Evolutionary conservation across 2,329 filamentous ascomycete species (phyloP).

Genomic region (Talaromyces sp.): DNA sequence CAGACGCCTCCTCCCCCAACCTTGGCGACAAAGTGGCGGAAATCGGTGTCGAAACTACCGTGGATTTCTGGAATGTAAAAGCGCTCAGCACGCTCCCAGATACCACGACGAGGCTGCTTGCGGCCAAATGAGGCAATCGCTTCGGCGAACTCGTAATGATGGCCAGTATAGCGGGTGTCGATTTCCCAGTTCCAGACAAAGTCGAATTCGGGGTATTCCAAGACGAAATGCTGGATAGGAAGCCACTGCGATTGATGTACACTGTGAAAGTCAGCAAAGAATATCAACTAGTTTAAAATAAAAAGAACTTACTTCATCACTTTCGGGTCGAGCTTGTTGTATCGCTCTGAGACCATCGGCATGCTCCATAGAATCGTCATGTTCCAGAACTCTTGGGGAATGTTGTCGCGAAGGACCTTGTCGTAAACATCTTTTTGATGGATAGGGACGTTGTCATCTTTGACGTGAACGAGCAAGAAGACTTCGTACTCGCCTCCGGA

Average conservation of each 20-base stretch:
- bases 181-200: conserved; percentile 69
- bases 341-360: conserved; percentile 14
- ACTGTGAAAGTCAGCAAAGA: conserved; percentile 3
- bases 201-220: conserved; percentile 58
- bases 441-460: conserved; percentile 62
- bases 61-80: conserved; percentile 51
- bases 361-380: conserved; percentile 29
- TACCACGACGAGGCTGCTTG: conserved; percentile 50
- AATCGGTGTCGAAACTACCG: conserved; percentile 37
- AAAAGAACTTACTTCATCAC: conserved; percentile 9
- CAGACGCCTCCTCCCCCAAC: conserved; percentile 54
- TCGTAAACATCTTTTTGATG: background rate
- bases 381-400: conserved; percentile 27
- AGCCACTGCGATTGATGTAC: conserved; percentile 15
- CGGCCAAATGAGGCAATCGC: conserved; percentile 53
- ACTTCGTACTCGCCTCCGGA: conserved; percentile 73
- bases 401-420: conserved; percentile 8
- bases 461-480: conserved; percentile 73
- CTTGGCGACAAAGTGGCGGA: conserved; percentile 6
- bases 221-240: conserved; percentile 58
- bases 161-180: conserved; percentile 60
- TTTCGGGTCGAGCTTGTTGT: conserved; percentile 10
- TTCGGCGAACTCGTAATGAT: conserved; percentile 65
- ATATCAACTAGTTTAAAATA: background rate
- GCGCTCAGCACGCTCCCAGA: conserved; percentile 54